phyloP scores from a whole-genome alignment of 2,329 filamentous ascomycete species.

The Fusarium falciforme region DNA sequence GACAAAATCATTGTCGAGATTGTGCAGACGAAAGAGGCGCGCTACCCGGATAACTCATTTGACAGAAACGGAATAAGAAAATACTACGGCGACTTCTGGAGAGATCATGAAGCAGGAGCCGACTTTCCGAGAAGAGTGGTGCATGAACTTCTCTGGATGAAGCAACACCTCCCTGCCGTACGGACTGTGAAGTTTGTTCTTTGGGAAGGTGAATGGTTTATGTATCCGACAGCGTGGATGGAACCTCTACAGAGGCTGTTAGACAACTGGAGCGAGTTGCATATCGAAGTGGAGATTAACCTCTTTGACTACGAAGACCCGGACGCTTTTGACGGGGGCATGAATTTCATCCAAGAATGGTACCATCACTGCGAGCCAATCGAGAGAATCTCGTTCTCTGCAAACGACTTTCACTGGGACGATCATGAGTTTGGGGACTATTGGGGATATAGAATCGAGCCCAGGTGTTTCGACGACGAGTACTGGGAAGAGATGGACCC shows the following conservation, averaged over 20 bases:
- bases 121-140: not conserved
- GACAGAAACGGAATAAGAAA: not conserved
- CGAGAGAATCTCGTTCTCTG: not conserved
- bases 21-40: not conserved
- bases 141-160: constrained; percentile 1
- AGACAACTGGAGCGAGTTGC: not conserved
- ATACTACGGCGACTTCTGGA: not conserved
- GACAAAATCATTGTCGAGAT: not conserved
- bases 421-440: not conserved
- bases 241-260: not conserved
- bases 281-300: constrained; percentile 3
- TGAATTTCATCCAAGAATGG: constrained; percentile 1
- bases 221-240: not conserved
- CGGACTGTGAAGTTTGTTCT: constrained; percentile 4
- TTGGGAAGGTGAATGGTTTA: not conserved
- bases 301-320: constrained; percentile 2
- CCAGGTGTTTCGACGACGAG: not conserved
- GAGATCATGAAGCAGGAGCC: not conserved
- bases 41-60: not conserved
- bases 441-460: not conserved
- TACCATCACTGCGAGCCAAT: not conserved
- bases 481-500: not conserved
- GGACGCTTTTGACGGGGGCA: constrained; percentile 1
- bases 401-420: not conserved
- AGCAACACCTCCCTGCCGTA: not conserved